phyloP scores from a whole-genome alignment of 2,329 filamentous ascomycete species.

The Fusarium sp. region DNA sequence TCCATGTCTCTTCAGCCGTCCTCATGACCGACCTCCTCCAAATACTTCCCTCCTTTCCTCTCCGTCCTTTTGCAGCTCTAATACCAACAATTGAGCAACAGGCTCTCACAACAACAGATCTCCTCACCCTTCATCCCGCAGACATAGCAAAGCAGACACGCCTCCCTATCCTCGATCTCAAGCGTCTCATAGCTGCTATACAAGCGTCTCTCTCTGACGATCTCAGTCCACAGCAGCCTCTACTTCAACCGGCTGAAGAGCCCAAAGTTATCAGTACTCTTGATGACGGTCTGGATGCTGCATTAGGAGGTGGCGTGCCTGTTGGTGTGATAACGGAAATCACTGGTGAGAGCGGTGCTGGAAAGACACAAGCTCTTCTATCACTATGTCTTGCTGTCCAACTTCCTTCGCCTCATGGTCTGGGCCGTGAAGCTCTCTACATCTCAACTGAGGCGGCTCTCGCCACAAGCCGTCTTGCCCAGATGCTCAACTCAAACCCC shows the following conservation, averaged over 20 bases:
- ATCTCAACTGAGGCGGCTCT: constrained; percentile 92
- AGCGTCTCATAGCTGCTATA: constrained; percentile 74
- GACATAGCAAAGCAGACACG: constrained; percentile 88
- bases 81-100: constrained; percentile 83
- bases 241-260: constrained; percentile 19
- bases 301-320: constrained; percentile 81
- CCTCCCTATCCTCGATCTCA: constrained; percentile 82
- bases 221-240: constrained; percentile 49
- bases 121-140: constrained; percentile 82
- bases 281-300: constrained; percentile 74
- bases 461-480: constrained; percentile 80
- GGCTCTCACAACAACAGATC: constrained; percentile 80
- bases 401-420: constrained; percentile 76
- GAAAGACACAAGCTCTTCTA: constrained; percentile 94
- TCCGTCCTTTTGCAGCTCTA: constrained; percentile 75
- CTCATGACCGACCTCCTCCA: constrained; percentile 86
- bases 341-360: constrained; percentile 90
- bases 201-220: constrained; percentile 73
- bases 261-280: constrained; percentile 75
- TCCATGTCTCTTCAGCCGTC: constrained; percentile 24
- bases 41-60: constrained; percentile 82
- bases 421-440: constrained; percentile 82
- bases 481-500: constrained; percentile 77
- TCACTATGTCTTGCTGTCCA: constrained; percentile 86
- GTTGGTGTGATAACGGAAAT: constrained; percentile 87